Evolutionary conservation across 495 filamentous ascomycete species (phyloP).

Genomic region (Neurospora intermedia): DNA sequence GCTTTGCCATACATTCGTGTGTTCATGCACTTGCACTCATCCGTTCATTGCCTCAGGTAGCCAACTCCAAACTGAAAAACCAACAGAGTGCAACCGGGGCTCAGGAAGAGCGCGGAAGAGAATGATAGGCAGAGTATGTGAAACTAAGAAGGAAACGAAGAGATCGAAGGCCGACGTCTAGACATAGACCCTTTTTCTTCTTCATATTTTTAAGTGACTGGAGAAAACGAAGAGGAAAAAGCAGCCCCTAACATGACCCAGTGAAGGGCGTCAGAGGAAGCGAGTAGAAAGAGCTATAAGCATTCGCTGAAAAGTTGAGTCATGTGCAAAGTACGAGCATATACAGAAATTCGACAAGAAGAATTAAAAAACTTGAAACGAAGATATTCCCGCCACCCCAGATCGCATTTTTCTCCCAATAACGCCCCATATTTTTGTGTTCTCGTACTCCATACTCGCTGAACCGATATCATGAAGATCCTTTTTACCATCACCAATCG

Average conservation of each 20-base stretch:
- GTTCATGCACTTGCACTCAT: not conserved
- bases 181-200: not conserved
- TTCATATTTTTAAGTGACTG: not conserved
- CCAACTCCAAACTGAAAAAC: not conserved
- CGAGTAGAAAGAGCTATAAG: not conserved
- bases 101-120: not conserved
- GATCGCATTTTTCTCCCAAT: not conserved
- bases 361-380: not conserved
- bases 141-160: not conserved
- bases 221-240: not conserved
- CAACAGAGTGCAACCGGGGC: not conserved
- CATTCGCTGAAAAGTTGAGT: not conserved
- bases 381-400: not conserved
- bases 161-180: not conserved
- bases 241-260: not conserved
- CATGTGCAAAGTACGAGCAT: not conserved
- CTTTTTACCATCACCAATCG: not conserved
- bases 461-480: not conserved
- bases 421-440: not conserved
- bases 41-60: not conserved
- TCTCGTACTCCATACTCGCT: not conserved
- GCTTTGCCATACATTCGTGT: not conserved
- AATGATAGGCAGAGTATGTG: not conserved
- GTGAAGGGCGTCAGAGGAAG: not conserved
- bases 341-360: not conserved